phyloP scores from a whole-genome alignment of 352 stramenopile species.

The Plasmopara viticola region DNA sequence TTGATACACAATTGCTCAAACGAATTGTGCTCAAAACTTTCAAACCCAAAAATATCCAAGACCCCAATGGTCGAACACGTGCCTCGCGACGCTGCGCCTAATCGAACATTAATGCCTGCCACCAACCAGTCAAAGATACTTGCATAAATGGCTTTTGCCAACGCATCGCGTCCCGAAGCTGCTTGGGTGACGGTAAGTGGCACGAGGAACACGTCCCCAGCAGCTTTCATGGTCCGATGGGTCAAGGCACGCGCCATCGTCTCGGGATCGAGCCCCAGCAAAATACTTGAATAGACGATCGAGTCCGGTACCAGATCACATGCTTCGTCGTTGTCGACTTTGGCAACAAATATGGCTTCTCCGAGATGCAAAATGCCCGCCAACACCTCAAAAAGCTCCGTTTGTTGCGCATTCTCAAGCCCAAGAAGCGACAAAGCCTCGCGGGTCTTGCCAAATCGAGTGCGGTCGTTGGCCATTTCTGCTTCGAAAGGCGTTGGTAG shows the following conservation, averaged over 20 bases:
- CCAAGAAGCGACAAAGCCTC: constrained; percentile 55
- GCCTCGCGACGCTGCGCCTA: constrained; percentile 21
- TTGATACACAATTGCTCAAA: constrained; percentile 96
- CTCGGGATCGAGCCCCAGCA: constrained; percentile 43
- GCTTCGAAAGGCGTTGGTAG: constrained; percentile 24
- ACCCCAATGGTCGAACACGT: constrained; percentile 59
- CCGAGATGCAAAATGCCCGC: constrained; percentile 80
- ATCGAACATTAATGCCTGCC: constrained; percentile 77
- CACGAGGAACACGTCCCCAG: constrained; percentile 59
- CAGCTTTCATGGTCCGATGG: constrained; percentile 62
- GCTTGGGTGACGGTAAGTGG: constrained; percentile 61
- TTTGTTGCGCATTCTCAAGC: constrained; percentile 42
- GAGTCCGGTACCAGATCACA: constrained; percentile 34
- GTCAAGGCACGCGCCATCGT: constrained; percentile 57
- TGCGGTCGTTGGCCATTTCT: constrained; percentile 31
- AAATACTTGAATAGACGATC: constrained; percentile 30
- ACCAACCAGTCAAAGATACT: constrained; percentile 96
- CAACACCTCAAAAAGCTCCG: constrained; percentile 56
- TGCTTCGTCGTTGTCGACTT: constrained; percentile 53
- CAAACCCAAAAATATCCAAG: constrained; percentile 90
- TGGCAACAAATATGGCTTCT: constrained; percentile 44
- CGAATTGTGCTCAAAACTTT: constrained; percentile 84
- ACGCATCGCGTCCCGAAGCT: constrained; percentile 82
- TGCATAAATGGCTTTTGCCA: constrained; percentile 94
- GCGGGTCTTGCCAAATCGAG: constrained; percentile 61